These are phyloP conservation scores for Colletotrichum viniferum DNA, from an alignment of 2,329 filamentous ascomycete genomes.

Conservation along the genomic window DNA sequence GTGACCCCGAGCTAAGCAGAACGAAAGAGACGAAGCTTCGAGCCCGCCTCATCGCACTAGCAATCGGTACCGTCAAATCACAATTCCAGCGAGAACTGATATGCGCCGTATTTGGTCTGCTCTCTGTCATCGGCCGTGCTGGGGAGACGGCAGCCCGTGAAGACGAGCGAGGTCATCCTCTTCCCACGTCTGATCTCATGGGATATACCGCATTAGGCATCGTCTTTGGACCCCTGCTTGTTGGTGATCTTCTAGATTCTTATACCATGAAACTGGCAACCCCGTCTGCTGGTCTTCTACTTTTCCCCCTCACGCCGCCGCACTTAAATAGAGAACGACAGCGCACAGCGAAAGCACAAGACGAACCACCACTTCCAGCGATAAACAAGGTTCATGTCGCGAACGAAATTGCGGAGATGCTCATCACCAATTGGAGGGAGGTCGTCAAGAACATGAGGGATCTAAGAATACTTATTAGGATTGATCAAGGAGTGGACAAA, in stretches of 20 bases:
- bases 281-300: slow-evolving; percentile 43
- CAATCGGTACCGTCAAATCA: slow-evolving; percentile 63
- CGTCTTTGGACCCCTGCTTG: slow-evolving; percentile 67
- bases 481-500: slow-evolving; percentile 17
- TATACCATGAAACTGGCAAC: slow-evolving; percentile 53
- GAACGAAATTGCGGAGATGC: slow-evolving; percentile 66
- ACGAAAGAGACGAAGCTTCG: slow-evolving; percentile 61
- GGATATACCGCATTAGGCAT: slow-evolving; percentile 67
- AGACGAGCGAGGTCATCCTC: slow-evolving; percentile 53
- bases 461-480: slow-evolving; percentile 38
- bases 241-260: slow-evolving; percentile 60
- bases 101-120: slow-evolving; percentile 69
- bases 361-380: slow-evolving; percentile 30
- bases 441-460: slow-evolving; percentile 64
- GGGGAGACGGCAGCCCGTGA: slow-evolving; percentile 59
- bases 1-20: slow-evolving; percentile 53
- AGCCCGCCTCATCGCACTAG: slow-evolving; percentile 69
- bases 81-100: slow-evolving; percentile 67
- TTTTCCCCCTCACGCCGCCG: slow-evolving; percentile 48
- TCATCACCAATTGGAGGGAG: slow-evolving; percentile 69
- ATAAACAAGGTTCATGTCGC: slow-evolving; percentile 64
- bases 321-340: slow-evolving; percentile 44
- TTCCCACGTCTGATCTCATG: slow-evolving; percentile 65
- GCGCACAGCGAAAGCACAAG: slow-evolving; percentile 26
- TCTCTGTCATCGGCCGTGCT: slow-evolving; percentile 63